Percentiles rank a stretch among this genome's conserved stretches.
Evolutionary conservation across 306 rosid species (phyloP).

Genomic region (Mimosa bimucronata): DNA sequence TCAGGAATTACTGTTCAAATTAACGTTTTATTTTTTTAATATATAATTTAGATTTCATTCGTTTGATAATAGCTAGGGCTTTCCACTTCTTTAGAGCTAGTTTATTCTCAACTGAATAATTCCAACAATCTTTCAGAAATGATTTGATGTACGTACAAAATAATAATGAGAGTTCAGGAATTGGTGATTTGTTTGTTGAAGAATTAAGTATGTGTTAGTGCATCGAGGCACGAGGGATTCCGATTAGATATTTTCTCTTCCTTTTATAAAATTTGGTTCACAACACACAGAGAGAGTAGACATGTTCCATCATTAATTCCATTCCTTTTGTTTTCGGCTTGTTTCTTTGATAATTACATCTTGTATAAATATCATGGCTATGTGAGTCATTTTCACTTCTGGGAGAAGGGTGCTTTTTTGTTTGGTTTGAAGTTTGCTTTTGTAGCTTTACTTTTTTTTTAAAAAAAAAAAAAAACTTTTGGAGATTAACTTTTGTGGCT

Average conservation of each 20-base stretch:
- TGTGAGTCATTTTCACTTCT: neutral
- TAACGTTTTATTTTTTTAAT: neutral
- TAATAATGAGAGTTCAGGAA: neutral
- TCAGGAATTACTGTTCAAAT: neutral
- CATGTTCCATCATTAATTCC: neutral
- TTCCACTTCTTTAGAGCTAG: neutral
- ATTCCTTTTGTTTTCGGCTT: neutral
- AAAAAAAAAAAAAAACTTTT: too few species aligned
- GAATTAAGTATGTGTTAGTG: neutral
- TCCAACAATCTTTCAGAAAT: neutral
- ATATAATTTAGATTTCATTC: neutral
- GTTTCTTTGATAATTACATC: neutral
- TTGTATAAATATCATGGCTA: neutral
- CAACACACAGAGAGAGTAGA: neutral
- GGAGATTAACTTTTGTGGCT: neutral
- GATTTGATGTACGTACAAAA: neutral
- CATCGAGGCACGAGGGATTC: neutral
- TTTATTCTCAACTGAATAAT: neutral
- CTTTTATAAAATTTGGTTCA: neutral
- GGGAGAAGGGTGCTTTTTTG: neutral
- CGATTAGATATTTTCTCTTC: neutral
- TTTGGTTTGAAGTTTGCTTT: neutral
- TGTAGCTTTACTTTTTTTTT: neutral
- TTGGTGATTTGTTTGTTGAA: neutral
- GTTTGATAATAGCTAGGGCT: neutral